Conservation (phyloP, 2,329 filamentous ascomycete genomes). For the Colletotrichum noveboracense region DNA sequence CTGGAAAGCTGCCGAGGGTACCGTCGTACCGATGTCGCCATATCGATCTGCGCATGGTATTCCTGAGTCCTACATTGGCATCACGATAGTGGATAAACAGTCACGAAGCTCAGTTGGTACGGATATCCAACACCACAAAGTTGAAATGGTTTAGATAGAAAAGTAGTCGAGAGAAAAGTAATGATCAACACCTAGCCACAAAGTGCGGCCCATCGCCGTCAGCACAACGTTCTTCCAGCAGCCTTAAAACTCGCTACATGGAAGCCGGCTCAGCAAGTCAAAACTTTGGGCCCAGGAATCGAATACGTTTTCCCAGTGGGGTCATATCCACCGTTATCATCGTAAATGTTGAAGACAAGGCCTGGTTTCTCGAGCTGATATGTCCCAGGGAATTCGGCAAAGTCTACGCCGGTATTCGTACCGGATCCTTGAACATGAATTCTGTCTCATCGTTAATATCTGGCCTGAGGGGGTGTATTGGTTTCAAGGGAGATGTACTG, state of each 20-base stretch:
- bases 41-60: too few species aligned
- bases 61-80: too few species aligned
- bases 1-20: too few species aligned
- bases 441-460: constrained; percentile 28
- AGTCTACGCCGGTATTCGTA: constrained; percentile 26
- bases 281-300: constrained; percentile 34
- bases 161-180: neutral
- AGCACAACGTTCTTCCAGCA: neutral
- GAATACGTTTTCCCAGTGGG: constrained; percentile 32
- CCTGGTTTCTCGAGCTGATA: constrained; percentile 38
- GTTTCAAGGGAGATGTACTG: constrained; percentile 24
- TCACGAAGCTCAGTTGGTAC: neutral
- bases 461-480: neutral
- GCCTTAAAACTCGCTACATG: neutral
- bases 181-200: neutral
- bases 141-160: neutral
- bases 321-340: constrained; percentile 8
- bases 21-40: too few species aligned
- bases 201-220: neutral
- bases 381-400: constrained; percentile 39
- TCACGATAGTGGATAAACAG: too few species aligned
- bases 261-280: neutral
- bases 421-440: constrained; percentile 38
- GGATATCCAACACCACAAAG: neutral
- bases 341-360: constrained; percentile 38